These are phyloP conservation scores for Pachyrhizus erosus DNA, from an alignment of 306 rosid genomes.

Conservation along the genomic window DNA sequence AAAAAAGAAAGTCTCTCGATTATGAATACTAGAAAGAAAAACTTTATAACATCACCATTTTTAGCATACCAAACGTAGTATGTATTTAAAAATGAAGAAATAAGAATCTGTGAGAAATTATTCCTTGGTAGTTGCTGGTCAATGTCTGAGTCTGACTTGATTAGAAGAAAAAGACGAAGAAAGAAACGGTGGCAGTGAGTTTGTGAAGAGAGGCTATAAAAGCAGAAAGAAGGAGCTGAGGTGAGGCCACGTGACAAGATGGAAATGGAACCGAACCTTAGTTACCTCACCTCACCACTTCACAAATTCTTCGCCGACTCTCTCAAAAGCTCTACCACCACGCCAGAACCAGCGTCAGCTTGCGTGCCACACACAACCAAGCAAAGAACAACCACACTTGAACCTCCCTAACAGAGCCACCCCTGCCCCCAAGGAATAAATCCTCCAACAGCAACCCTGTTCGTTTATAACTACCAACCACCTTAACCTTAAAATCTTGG, in stretches of 20 bases:
- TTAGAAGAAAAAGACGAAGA: neutral
- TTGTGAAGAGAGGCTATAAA: neutral
- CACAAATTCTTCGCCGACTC: slow-evolving; percentile 43
- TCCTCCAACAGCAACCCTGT: neutral
- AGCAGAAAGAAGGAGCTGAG: neutral
- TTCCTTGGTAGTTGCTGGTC: neutral
- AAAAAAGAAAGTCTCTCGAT: too few species aligned
- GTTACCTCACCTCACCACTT: slow-evolving; percentile 15
- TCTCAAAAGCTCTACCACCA: neutral
- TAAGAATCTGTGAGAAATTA: too few species aligned
- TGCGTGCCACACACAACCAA: slow-evolving; percentile 31
- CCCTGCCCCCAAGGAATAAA: neutral
- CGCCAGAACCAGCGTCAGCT: neutral
- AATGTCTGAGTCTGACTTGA: neutral
- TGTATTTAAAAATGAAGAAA: too few species aligned
- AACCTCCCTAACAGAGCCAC: neutral
- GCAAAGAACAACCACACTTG: slow-evolving; percentile 38
- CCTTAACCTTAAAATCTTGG: neutral
- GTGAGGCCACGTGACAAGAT: slow-evolving; percentile 35
- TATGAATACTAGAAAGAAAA: too few species aligned
- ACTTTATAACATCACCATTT: neutral
- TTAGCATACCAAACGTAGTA: too few species aligned
- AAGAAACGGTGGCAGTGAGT: slow-evolving; percentile 12
- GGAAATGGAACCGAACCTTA: slow-evolving; percentile 37
- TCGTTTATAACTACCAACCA: neutral